Percentiles rank a stretch among this genome's conserved stretches.
These are phyloP conservation scores for Juncus effusus DNA, from an alignment of 176 grass and related monocot genomes.

Conservation along the genomic window DNA sequence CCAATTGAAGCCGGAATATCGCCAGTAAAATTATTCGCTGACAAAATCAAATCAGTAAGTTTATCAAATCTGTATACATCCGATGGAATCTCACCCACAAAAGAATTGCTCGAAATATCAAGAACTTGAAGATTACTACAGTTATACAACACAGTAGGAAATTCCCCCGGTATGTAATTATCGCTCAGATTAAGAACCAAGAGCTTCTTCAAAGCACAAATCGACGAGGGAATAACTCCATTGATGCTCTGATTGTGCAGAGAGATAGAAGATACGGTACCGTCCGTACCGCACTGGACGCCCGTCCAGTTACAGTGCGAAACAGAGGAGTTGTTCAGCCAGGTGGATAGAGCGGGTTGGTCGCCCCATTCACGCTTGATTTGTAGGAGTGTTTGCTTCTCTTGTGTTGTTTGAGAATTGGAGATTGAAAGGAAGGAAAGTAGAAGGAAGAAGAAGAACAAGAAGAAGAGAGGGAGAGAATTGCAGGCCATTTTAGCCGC, in stretches of 20 bases:
- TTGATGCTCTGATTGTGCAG: slow-evolving; percentile 5
- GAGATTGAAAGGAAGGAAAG: not conserved
- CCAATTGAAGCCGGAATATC: slow-evolving; percentile 19
- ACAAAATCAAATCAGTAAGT: slow-evolving; percentile 23
- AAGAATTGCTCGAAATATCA: slow-evolving; percentile 16
- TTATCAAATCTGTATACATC: slow-evolving; percentile 12
- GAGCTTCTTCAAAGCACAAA: slow-evolving; percentile 22
- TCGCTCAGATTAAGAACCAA: slow-evolving; percentile 14
- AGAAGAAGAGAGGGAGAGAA: not conserved
- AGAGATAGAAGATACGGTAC: slow-evolving; percentile 1
- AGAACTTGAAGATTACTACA: slow-evolving; percentile 14
- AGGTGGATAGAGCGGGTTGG: not conserved
- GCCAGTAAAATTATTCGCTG: slow-evolving; percentile 22
- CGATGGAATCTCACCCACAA: slow-evolving; percentile 8
- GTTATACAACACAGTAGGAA: slow-evolving; percentile 20
- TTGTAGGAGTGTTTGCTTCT: slow-evolving; percentile 20
- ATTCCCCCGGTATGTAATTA: slow-evolving; percentile 14
- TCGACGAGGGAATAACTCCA: slow-evolving; percentile 7
- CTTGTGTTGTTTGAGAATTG: slow-evolving; percentile 1
- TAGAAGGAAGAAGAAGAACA: not conserved
- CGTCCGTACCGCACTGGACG: slow-evolving; percentile 15
- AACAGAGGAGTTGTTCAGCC: slow-evolving; percentile 2
- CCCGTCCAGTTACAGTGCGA: slow-evolving; percentile 16
- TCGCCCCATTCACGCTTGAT: slow-evolving; percentile 17
- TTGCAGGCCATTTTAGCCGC: not conserved